phyloP scores from a whole-genome alignment of 2,329 filamentous ascomycete species.

The Aspergillus tubingensis region DNA sequence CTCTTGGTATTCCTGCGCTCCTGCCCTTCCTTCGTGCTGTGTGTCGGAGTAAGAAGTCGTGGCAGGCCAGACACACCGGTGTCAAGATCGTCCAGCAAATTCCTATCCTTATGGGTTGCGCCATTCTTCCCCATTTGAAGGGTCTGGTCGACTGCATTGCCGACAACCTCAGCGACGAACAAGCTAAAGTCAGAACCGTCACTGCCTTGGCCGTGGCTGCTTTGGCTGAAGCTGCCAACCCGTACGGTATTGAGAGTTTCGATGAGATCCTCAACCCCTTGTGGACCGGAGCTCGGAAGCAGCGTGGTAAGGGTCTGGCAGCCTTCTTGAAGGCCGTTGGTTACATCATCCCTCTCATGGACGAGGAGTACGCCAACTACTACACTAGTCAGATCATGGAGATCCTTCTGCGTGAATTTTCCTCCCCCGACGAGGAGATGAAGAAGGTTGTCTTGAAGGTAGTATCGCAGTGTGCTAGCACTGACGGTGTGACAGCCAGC shows the following conservation, averaged over 20 bases:
- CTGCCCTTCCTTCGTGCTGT: conserved; percentile 94
- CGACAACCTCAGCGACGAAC: conserved; percentile 93
- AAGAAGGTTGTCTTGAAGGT: conserved; percentile 99
- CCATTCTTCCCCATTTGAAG: conserved; percentile 91
- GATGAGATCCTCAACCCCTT: conserved; percentile 96
- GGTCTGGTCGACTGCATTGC: conserved; percentile 95
- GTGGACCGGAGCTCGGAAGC: conserved; percentile 94
- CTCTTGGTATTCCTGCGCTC: conserved; percentile 90
- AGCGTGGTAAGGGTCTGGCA: conserved; percentile 92
- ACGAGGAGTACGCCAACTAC: conserved; percentile 99
- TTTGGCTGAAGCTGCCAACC: conserved; percentile 91
- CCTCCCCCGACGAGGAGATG: conserved; percentile 98
- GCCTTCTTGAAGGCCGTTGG: conserved; percentile 97
- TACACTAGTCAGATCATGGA: conserved; percentile 99
- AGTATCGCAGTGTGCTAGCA: conserved; percentile 90
- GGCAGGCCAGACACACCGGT: conserved; percentile 96
- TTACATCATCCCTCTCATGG: conserved; percentile 98
- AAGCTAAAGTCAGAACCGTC: conserved; percentile 95
- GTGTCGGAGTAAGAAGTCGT: conserved; percentile 97
- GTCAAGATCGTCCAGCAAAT: conserved; percentile 99
- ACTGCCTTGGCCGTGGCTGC: conserved; percentile 94
- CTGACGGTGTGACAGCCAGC: conserved; percentile 88
- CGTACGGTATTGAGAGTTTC: conserved; percentile 98
- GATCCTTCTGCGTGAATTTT: conserved; percentile 91
- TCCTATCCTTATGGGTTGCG: conserved; percentile 97